Evolutionary conservation across 495 filamentous ascomycete species (phyloP), one percentile per base, ranked within the genome.

Genomic region (Chaetomidium leptoderma): DNA sequence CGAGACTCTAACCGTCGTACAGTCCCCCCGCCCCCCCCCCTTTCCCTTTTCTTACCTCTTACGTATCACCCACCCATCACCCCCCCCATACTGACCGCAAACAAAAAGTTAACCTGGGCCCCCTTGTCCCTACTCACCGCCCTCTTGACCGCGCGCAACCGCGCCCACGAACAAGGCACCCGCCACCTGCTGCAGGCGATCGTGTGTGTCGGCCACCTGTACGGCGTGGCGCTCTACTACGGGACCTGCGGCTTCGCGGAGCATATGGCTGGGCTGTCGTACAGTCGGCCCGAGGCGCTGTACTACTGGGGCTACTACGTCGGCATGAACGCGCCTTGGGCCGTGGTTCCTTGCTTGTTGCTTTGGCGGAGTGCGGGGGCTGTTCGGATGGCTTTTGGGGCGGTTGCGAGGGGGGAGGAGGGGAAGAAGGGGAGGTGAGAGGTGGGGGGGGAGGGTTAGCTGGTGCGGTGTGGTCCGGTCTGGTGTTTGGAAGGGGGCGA

Each of bases 261-360:
- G 59, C 81, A 77, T 60, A 73, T 79, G 60, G 73, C 77, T 37
- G 78, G 78, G 0, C 61, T 78, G 6, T 74, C 77, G 5, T 88
- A 90, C 67, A 89, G 83, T 62, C 78, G 90, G 56, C 89, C 91
- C 4, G 91, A 95, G 71, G 66, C 76, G 5, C 79, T 85, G 57
- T 96, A 95, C 67, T 95, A 89, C 67, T 96, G 90, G 90, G 71
- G 85, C 14, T 96, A 96, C 67, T 96, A 88, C 66, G 81, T 91
- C 21, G 78, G 87, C 17, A 86, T 95, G 81, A 96, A 96, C 66
- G 76, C 83, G 45, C 87, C 91, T 51, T 96, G 91, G 91, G 89
- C 86, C 33, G 76, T 93, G 14, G 80, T 95, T 57, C 91, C 91
- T 3, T 37, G 58, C 24, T n/a, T 76, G 54, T 77, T 83, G 58